These are phyloP conservation scores for Clausena lansium DNA, from an alignment of 345 rosid genomes.

Conservation along the genomic window DNA sequence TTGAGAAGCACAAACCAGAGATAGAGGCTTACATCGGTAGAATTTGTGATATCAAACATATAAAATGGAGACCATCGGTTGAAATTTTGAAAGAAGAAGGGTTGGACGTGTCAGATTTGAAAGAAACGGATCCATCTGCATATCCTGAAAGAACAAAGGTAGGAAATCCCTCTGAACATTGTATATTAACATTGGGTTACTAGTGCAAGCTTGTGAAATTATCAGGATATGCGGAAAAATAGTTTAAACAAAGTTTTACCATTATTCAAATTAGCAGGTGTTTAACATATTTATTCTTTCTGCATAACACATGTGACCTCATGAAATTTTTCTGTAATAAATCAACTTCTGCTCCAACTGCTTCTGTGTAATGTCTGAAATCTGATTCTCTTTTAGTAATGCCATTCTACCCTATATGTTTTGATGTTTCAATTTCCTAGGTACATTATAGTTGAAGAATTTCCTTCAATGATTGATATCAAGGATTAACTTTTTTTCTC, in stretches of 20 bases:
- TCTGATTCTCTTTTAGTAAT: not conserved
- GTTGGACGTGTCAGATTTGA: constrained; percentile 44
- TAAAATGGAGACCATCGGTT: constrained; percentile 85
- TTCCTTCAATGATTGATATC: not conserved
- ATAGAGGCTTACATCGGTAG: constrained; percentile 57
- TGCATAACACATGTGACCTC: not conserved
- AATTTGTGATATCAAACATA: constrained; percentile 55
- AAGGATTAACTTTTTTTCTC: no score
- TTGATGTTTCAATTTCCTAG: not conserved
- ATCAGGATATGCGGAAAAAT: not conserved
- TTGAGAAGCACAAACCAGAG: constrained; percentile 73
- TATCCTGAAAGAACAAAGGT: constrained; percentile 72
- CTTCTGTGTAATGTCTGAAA: not conserved
- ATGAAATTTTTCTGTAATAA: not conserved
- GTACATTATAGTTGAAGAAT: not conserved
- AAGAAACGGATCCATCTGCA: constrained; percentile 41
- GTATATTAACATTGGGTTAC: not conserved
- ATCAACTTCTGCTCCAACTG: not conserved
- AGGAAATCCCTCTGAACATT: constrained; percentile 13
- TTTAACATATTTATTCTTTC: not conserved
- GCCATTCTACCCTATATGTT: not conserved
- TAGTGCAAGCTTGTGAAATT: not conserved
- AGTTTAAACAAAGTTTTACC: not conserved
- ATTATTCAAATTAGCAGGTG: not conserved
- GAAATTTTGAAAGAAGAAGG: constrained; percentile 96